Evolutionary conservation across 805 yeast species (phyloP), one percentile per base, ranked within the genome.

Genomic region (Cyberlindnera saturnus): DNA sequence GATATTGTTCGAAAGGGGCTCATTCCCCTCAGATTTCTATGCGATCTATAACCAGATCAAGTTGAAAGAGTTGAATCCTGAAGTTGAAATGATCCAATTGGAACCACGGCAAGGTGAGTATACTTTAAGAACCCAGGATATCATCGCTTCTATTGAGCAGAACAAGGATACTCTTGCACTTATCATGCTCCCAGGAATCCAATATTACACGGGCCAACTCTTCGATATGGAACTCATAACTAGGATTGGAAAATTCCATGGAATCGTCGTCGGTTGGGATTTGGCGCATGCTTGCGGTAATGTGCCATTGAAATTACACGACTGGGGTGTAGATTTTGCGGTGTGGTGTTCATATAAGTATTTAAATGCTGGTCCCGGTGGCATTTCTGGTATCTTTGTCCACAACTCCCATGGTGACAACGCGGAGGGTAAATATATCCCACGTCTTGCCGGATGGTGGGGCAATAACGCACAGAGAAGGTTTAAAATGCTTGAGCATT

Each of bases 401-500:
- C 81, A 90, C 59, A 42, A 47, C 34, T 82, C 79, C 49, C 71
- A 63, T 47, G 49, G 67, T 13, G 52, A 55, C 30, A 50, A 56
- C 16, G 54, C 55, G 10, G 55, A 60, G 26, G 51, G 56, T 17
- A 26, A 31, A 7, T 71, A 67, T 52, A 53, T 70, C 32, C 86
- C 96, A 1, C 69, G 97, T 47, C 67, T 87, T 40, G 95, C 96
- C 0, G 98, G 98, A 1, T 90, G 98, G 98, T 90, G 97, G 96
- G 97, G 96, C 1, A 90, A 88, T 57, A 79, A 83, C 52, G 68
- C 82, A 0, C 53, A 55, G 2, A 77, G 77, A 31, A 66, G 98
- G 48, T 90, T 90, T 62, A 71, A 79, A 54, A 90, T 90, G 98
- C 57, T 74, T 44, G 90, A 82, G 56, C 54, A 69, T 26, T 90